A percentile compares a stretch with the other conserved stretches of the same genome.
Conservation (phyloP, 306 rosid genomes). For the Malus orientalis region DNA sequence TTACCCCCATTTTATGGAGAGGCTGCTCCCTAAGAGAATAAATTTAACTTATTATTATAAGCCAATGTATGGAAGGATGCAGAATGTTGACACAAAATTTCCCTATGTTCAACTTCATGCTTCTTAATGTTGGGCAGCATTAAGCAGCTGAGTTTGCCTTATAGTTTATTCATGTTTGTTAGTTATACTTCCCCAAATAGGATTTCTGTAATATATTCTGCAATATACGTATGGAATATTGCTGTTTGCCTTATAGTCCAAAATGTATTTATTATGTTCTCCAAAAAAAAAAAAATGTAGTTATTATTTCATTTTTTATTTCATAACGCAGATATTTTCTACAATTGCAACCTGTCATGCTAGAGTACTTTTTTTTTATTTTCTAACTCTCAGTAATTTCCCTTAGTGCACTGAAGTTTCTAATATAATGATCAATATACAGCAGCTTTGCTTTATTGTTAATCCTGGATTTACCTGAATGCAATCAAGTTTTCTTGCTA, state of each 20-base stretch:
- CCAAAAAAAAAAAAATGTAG: too few relatives aligned
- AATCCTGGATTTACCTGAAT: background rate
- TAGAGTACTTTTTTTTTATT: background rate
- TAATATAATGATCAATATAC: background rate
- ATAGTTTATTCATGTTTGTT: background rate
- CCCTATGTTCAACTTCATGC: background rate
- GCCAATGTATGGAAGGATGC: background rate
- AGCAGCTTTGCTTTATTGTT: background rate
- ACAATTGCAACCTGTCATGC: background rate
- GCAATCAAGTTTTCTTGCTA: background rate
- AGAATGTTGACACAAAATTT: background rate
- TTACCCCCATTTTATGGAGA: too few relatives aligned
- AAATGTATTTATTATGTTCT: too few relatives aligned
- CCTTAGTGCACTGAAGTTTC: background rate
- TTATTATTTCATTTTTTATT: background rate
- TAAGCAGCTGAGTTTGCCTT: background rate
- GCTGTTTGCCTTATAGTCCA: background rate
- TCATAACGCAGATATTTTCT: background rate
- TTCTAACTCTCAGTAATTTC: background rate
- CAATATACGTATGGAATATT: background rate
- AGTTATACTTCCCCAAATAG: background rate
- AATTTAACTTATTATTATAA: background rate
- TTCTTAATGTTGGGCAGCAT: background rate
- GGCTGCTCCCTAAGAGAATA: background rate
- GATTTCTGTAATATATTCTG: background rate